Evolutionary conservation across 2,329 filamentous ascomycete species (phyloP).

Genomic region (Chaetomiaceae sp.): DNA sequence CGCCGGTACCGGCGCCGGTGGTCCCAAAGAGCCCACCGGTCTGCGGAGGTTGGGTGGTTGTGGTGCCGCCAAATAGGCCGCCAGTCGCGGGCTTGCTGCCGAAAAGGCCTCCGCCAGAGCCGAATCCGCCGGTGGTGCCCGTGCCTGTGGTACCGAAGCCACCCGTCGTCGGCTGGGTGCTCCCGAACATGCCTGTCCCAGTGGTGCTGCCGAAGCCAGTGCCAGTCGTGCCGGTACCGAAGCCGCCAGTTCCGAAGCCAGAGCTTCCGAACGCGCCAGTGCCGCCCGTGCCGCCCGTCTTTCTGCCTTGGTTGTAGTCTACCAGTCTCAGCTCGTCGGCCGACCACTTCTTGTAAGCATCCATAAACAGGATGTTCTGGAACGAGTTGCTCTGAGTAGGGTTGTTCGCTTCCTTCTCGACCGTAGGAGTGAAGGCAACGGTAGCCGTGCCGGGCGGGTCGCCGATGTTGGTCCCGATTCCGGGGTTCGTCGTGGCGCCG

Average conservation of each 20-base stretch:
- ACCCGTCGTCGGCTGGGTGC: constrained; percentile 31
- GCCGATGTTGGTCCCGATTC: constrained; percentile 47
- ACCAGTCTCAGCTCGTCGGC: constrained; percentile 77
- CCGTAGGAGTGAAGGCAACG: constrained; percentile 62
- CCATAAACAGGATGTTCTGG: constrained; percentile 75
- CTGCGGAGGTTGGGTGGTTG: constrained; percentile 22
- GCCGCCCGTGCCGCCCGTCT: constrained; percentile 76
- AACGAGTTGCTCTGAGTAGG: constrained; percentile 56
- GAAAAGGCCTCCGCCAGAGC: constrained; percentile 31
- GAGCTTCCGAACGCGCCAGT: constrained; percentile 76
- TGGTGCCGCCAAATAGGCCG: constrained; percentile 42
- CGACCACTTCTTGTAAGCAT: constrained; percentile 83
- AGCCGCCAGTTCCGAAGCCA: constrained; percentile 45
- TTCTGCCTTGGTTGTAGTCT: constrained; percentile 84
- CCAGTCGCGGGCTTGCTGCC: constrained; percentile 30
- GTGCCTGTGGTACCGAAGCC: constrained; percentile 31
- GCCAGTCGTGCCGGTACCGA: constrained; percentile 38
- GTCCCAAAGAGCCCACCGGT: constrained; percentile 45
- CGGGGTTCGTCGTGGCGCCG: constrained; percentile 43
- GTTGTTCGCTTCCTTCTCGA: constrained; percentile 68
- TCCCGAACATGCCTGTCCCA: constrained; percentile 39
- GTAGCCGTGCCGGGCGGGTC: constrained; percentile 66
- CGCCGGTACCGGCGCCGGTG: constrained; percentile 29
- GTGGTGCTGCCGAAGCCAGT: constrained; percentile 41
- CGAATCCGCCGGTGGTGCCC: constrained; percentile 36